phyloP scores from a whole-genome alignment of 192 early-diverging fungal genomes.

The Backusella tarrabulga region DNA sequence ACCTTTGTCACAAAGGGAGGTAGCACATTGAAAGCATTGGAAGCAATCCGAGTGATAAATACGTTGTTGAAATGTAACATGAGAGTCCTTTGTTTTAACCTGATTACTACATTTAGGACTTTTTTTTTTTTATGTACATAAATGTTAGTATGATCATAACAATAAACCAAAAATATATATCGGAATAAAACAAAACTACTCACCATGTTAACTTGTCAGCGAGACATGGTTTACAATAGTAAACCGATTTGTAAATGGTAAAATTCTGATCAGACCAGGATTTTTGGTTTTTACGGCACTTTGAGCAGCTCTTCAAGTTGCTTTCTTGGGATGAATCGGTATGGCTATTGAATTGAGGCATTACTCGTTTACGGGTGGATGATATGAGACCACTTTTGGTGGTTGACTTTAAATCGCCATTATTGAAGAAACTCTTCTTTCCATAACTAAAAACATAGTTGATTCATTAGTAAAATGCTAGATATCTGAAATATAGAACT shows the following conservation, averaged over 20 bases:
- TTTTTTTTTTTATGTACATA: neutral
- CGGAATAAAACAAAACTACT: neutral
- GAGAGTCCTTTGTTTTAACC: neutral
- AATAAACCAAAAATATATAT: neutral
- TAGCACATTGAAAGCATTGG: neutral
- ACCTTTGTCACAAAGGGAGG: neutral
- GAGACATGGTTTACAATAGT: conserved; percentile 10
- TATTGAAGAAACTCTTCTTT: conserved; percentile 7
- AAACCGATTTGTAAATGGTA: conserved; percentile 3
- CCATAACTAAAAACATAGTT: neutral
- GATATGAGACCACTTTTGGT: neutral
- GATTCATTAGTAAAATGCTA: neutral
- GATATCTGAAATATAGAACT: neutral
- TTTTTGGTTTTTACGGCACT: neutral
- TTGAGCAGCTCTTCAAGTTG: neutral
- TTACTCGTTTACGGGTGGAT: neutral
- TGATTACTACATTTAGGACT: neutral
- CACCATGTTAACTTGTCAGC: neutral
- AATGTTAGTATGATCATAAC: neutral
- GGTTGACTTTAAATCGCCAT: neutral
- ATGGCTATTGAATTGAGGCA: conserved; percentile 2
- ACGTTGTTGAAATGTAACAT: neutral
- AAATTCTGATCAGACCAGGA: conserved; percentile 6
- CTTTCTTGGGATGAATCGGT: neutral
- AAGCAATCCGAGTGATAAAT: neutral